These are phyloP conservation scores for Prinsepia uniflora DNA, from an alignment of 306 rosid genomes.

Conservation along the genomic window DNA sequence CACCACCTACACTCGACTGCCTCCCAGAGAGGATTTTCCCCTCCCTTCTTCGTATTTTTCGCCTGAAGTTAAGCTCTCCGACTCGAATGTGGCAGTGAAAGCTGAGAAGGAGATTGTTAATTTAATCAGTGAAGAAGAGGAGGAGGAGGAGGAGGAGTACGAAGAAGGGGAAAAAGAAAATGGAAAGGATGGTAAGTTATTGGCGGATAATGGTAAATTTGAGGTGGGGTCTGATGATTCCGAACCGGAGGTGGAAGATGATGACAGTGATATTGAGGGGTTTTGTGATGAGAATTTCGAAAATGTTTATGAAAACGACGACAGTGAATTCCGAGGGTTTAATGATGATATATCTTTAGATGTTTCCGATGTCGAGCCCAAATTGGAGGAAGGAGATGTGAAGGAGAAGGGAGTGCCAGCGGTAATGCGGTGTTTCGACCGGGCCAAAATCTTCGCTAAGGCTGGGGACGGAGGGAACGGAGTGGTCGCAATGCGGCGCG, in stretches of 20 bases:
- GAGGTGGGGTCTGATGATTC: slow-evolving; percentile 32
- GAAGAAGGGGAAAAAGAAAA: slow-evolving; percentile 10
- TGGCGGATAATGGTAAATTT: slow-evolving; percentile 14
- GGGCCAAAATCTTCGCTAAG: slow-evolving; percentile 67
- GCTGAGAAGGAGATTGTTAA: slow-evolving; percentile 26
- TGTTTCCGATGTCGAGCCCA: slow-evolving; percentile 15
- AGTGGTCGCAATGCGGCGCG: slow-evolving; percentile 87
- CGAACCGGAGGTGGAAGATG: slow-evolving; percentile 27
- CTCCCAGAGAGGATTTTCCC: slow-evolving; percentile 67
- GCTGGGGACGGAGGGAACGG: slow-evolving; percentile 91
- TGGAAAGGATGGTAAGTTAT: slow-evolving; percentile 19
- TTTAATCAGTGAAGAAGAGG: slow-evolving; percentile 25
- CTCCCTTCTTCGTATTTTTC: slow-evolving; percentile 26
- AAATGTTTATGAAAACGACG: not conserved
- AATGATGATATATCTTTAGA: slow-evolving; percentile 14
- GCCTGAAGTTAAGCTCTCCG: slow-evolving; percentile 70
- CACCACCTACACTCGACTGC: slow-evolving; percentile 80
- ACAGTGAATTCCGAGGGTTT: slow-evolving; percentile 13
- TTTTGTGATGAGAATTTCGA: slow-evolving; percentile 20
- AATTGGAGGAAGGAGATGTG: slow-evolving; percentile 26
- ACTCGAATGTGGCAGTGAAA: slow-evolving; percentile 31
- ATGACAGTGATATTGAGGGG: slow-evolving; percentile 26
- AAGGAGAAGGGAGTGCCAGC: slow-evolving; percentile 94
- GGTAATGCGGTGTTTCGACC: slow-evolving; percentile 90
- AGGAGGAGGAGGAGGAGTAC: not conserved